Base-by-base conservation (phyloP, 139 green algal species). In the Chlamydomonas urium region DNA sequence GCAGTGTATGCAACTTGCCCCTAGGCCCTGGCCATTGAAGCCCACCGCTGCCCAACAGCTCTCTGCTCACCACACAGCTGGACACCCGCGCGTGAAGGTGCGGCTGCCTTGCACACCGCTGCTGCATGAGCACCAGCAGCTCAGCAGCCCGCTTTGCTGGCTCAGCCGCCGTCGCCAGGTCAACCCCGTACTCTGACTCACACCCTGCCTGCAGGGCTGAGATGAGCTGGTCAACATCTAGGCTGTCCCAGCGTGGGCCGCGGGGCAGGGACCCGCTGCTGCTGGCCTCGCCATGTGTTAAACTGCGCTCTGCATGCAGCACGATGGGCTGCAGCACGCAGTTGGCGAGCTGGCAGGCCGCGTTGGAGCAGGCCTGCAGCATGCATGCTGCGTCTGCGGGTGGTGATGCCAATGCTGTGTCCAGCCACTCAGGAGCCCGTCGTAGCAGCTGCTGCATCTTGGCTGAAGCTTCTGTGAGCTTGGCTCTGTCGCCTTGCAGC, bases 311-410 rank as follows among this genome's bases (percentile, higher is more conserved):
- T 42, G 60, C 60, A 21, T 42, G 60, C 10, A 26, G 14, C 32
- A 67, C 60, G 29, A 67, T 45, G 10, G 60, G 60, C 32, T 67
- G 60, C 33, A 67, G 60, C 32, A 67, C 60, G 17, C 14, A 21
- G 5, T 67, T 26, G 17, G 60, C 60, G 10, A 67, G 60, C 8
- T 63, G n/a, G 26, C 53, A 63, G 10, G 53, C 53, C 26, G 53
- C 53, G 24, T 14, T 26, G 14, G 53, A 14, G 26, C 53, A 63
- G 19, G 53, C 53, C 53, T 14, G 17, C 6, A 63, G 53, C 53
- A 63, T 63, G 24, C 17, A 14, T 14, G 53, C 10, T 8, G 29
- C 29, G 17, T 63, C 53, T 10, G 53, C 10, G 53, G 53, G 53
- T 14, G 10, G 24, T 6, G 53, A 34, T 17, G 53, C 26, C 6